Evolutionary conservation across 176 grass and related monocot species (phyloP).

Genomic region (Avena eriantha): DNA sequence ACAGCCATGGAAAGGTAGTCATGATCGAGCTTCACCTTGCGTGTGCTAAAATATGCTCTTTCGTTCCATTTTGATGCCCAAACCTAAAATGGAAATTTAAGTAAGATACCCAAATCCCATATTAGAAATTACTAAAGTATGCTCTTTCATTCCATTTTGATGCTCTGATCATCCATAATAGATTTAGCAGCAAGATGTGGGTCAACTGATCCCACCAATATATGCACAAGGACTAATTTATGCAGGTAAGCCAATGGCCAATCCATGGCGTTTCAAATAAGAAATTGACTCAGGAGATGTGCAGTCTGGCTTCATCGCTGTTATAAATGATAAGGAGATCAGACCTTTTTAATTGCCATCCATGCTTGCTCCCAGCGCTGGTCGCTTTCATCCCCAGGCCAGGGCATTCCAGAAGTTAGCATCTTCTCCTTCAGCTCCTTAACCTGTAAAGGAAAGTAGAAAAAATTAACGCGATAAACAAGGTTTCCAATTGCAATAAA

Average conservation of each 20-base stretch:
- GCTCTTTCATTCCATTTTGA: constrained; percentile 28
- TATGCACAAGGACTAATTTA: constrained; percentile 1
- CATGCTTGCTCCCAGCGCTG: constrained; percentile 91
- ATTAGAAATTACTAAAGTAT: constrained; percentile 7
- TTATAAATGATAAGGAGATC: constrained; percentile 33
- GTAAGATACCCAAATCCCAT: constrained; percentile 29
- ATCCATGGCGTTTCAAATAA: constrained; percentile 27
- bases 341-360: constrained; percentile 92
- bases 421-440: constrained; percentile 88
- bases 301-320: not conserved
- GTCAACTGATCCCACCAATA: constrained; percentile 21
- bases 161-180: constrained; percentile 6
- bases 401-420: constrained; percentile 85
- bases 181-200: constrained; percentile 12
- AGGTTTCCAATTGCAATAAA: constrained; percentile 34
- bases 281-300: not conserved
- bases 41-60: constrained; percentile 95
- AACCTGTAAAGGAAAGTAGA: constrained; percentile 54
- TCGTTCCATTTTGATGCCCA: constrained; percentile 99
- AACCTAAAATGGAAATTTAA: constrained; percentile 57
- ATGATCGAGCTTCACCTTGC: constrained; percentile 96
- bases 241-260: constrained; percentile 8
- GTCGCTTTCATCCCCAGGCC: constrained; percentile 94
- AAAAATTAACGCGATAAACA: not conserved
- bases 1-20: constrained; percentile 96